A percentile compares a stretch with the other conserved stretches of the same genome.
Evolutionary conservation across 2,329 filamentous ascomycete species (phyloP).

Genomic region (Botrytis galanthina): DNA sequence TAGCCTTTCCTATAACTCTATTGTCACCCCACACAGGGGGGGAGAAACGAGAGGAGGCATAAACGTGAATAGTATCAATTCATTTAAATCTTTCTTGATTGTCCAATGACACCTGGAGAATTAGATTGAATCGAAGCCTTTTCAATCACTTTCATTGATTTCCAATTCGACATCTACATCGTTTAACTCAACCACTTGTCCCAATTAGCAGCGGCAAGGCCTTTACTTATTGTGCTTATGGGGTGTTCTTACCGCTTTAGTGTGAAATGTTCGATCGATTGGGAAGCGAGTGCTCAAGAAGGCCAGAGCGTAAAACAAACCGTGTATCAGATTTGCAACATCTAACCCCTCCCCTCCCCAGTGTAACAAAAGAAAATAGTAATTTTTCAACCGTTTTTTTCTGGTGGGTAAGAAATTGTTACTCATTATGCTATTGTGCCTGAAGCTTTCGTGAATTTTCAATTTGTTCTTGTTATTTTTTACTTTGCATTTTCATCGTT

Average conservation of each 20-base stretch:
- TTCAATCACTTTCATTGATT: not conserved
- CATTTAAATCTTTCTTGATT: not conserved
- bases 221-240: not conserved
- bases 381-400: not conserved
- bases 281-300: slow-evolving; percentile 1
- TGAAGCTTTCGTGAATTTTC: not conserved
- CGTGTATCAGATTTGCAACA: slow-evolving; percentile 20
- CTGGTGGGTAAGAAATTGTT: not conserved
- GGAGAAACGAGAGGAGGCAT: not conserved
- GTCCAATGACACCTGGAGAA: not conserved
- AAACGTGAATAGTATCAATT: slow-evolving; percentile 7
- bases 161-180: not conserved
- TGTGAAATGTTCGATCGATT: slow-evolving; percentile 8
- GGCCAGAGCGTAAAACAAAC: slow-evolving; percentile 16
- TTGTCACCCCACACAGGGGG: not conserved
- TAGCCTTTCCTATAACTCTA: slow-evolving; percentile 2
- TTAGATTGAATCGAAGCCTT: slow-evolving; percentile 12
- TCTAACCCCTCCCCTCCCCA: slow-evolving; percentile 10
- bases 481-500: slow-evolving; percentile 27
- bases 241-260: slow-evolving; percentile 2
- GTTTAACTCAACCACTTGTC: not conserved
- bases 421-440: slow-evolving; percentile 3
- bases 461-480: slow-evolving; percentile 6
- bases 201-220: slow-evolving; percentile 11
- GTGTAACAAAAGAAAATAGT: slow-evolving; percentile 11